A percentile compares a stretch with the other conserved stretches of the same genome.
phyloP scores from a whole-genome alignment of 2,329 filamentous ascomycete genomes.

The Exophiala calicioides region DNA sequence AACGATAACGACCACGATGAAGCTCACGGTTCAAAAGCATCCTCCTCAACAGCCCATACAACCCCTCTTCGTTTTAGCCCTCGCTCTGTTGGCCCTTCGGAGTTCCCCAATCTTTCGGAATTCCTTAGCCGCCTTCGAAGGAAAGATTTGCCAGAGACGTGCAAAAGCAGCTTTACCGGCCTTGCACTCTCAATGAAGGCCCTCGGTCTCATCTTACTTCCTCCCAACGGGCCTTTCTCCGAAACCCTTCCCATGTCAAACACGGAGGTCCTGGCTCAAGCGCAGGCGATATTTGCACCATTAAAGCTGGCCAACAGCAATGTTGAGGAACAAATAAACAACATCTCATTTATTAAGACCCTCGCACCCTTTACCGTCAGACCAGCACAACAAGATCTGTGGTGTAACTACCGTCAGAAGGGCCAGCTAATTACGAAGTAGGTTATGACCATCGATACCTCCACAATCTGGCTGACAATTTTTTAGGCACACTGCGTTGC shows the following conservation, averaged over 20 bases:
- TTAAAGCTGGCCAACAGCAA: constrained; percentile 8
- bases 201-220: constrained; percentile 10
- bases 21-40: constrained; percentile 8
- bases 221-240: background rate
- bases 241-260: background rate
- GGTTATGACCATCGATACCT: background rate
- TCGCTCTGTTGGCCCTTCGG: background rate
- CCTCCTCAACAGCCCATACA: constrained; percentile 23
- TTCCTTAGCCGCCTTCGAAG: constrained; percentile 12
- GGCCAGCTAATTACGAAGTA: constrained; percentile 24
- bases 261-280: constrained; percentile 6
- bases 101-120: constrained; percentile 1
- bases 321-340: constrained; percentile 21
- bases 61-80: constrained; percentile 16
- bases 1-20: constrained; percentile 18
- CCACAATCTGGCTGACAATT: constrained; percentile 9
- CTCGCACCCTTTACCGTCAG: constrained; percentile 25
- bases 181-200: constrained; percentile 15
- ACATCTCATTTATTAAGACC: constrained; percentile 19
- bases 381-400: constrained; percentile 22
- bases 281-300: constrained; percentile 6
- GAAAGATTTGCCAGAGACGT: constrained; percentile 18
- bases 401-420: constrained; percentile 28
- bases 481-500: constrained; percentile 23
- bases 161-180: constrained; percentile 11